These are phyloP conservation scores for Darksidea phi DNA, from an alignment of 495 filamentous ascomycete genomes.

Conservation along the genomic window DNA sequence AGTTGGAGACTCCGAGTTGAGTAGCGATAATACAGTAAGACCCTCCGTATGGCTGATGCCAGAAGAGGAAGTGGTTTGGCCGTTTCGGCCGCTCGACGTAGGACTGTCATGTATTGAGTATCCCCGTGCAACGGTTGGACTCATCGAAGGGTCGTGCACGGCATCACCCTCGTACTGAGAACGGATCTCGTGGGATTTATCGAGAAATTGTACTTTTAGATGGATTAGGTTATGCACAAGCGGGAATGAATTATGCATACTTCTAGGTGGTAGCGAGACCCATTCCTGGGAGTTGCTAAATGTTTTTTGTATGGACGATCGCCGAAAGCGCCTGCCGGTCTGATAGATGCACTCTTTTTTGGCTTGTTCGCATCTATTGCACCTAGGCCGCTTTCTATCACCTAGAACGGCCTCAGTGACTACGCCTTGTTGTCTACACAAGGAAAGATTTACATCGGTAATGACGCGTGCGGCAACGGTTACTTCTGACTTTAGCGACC, in stretches of 20 bases:
- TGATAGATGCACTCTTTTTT: conserved; percentile 28
- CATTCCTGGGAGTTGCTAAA: conserved; percentile 23
- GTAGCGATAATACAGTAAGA: conserved; percentile 24
- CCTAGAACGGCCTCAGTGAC: conserved; percentile 3
- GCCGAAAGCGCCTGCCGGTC: conserved; percentile 29
- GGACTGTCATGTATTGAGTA: conserved; percentile 1
- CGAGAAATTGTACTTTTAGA: conserved; percentile 29
- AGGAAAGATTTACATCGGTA: conserved; percentile 19
- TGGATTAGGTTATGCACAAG: neutral
- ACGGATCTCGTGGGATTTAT: conserved; percentile 25
- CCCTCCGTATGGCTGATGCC: conserved; percentile 17
- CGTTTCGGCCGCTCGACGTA: neutral
- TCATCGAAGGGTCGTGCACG: neutral
- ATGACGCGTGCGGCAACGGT: conserved; percentile 29
- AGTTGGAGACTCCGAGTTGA: conserved; percentile 25
- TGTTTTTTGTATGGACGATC: conserved; percentile 27
- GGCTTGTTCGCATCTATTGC: conserved; percentile 23
- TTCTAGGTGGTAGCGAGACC: conserved; percentile 24
- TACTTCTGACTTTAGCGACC: conserved; percentile 15
- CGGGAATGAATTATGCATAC: neutral
- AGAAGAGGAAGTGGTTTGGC: conserved; percentile 6
- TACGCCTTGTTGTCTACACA: neutral
- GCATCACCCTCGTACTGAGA: conserved; percentile 18
- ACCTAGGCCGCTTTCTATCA: conserved; percentile 25
- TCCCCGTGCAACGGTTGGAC: conserved; percentile 3